Base-by-base conservation (phyloP, 140 eudicot species). In the Erigeron philadelphicus region DNA sequence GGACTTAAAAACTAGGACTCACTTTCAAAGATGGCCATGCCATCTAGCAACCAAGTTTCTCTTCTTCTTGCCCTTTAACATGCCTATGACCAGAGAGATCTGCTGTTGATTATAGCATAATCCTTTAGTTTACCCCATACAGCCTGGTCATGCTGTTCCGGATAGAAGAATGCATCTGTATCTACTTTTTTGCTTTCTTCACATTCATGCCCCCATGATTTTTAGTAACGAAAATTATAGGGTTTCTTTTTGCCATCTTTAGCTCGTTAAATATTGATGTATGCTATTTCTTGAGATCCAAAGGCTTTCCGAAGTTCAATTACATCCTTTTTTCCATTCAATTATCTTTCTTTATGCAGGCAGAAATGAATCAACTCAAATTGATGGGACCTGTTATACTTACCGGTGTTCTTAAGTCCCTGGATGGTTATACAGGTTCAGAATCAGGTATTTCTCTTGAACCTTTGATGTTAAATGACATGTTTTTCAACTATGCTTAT, bases 371-470 rank as follows among this genome's bases (percentile, higher is more conserved):
- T 69, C 98, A 92, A 78, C 86, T 92, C 67, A 88, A 83, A 87
- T 88, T 89, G 56, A 92, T 92, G 98, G 98, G 96, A 63, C 98
- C 98, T 69, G 81, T 92, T 74, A 86, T 92, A 72, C 83, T 88
- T 61, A 76, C 77, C 64, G 96, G 98, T 19, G 88, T 92, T 76
- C 66, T 92, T 40, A 88, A 88, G 76, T 88, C 96, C 53, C 90
- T 92, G 60, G 98, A 92, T 77, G 82, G 81, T 55, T 76, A 63
- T 75, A 75, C 87, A 50, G 74, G 85, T 52, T 76, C 75, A 21
- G 98, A 92, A 77, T 83, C 98, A 79, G 98, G 98, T 92, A 25
- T 62, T 11, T 47, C 46, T 64, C 16, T 60, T 61, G n/a, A 55
- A 54, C 68, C 44, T 76, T 69, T 68, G 64, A 53, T 45, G 17